Conservation (phyloP, 768 basidiomycete species). For the Mycena indigotica region DNA sequence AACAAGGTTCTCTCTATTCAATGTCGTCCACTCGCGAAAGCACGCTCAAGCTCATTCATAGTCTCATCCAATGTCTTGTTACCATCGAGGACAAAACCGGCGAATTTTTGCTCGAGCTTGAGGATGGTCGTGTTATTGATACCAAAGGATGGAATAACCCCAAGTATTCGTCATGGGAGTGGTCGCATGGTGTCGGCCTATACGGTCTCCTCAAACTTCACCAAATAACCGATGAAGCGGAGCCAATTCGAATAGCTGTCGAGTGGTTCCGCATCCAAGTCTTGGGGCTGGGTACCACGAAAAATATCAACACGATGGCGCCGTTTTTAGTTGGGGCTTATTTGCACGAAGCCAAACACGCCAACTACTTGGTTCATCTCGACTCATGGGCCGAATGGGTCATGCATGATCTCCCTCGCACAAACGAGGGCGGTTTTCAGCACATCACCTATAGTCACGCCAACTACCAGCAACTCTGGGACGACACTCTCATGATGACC, state of each 20-base stretch:
- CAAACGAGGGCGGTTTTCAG: constrained; percentile 49
- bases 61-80: constrained; percentile 46
- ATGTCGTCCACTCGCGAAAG: constrained; percentile 5
- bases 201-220: constrained; percentile 45
- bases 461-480: constrained; percentile 54
- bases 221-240: constrained; percentile 41
- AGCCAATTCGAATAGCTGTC: constrained; percentile 42
- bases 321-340: constrained; percentile 49
- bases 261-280: constrained; percentile 50
- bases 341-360: constrained; percentile 40
- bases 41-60: constrained; percentile 31
- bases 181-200: constrained; percentile 49
- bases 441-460: constrained; percentile 48
- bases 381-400: constrained; percentile 56
- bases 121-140: constrained; percentile 54
- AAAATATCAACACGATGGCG: constrained; percentile 63
- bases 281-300: constrained; percentile 54
- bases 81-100: constrained; percentile 57
- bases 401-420: constrained; percentile 50
- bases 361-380: constrained; percentile 39
- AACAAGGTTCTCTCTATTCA: too few relatives aligned
- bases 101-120: constrained; percentile 50
- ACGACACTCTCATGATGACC: constrained; percentile 62
- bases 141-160: constrained; percentile 61
- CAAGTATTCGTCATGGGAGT: constrained; percentile 28